These are phyloP conservation scores for Aspergillus ruber DNA, from an alignment of 2,329 filamentous ascomycete genomes.

Conservation along the genomic window DNA sequence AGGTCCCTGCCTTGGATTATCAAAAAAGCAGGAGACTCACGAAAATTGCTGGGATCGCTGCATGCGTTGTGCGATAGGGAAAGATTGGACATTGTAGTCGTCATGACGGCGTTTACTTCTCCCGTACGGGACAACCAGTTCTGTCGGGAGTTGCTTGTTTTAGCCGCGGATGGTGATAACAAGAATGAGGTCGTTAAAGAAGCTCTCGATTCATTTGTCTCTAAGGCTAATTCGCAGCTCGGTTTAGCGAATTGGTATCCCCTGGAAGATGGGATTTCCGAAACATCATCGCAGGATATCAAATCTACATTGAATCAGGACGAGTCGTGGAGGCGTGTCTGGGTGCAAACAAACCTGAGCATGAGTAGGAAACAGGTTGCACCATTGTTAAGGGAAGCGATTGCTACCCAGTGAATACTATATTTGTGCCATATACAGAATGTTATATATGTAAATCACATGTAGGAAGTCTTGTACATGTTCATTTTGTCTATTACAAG, in stretches of 20 bases:
- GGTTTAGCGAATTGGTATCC: constrained; percentile 29
- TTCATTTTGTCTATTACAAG: no score
- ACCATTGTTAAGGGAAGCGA: constrained; percentile 49
- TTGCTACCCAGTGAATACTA: constrained; percentile 18
- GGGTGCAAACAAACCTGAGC: constrained; percentile 51
- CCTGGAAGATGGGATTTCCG: constrained; percentile 12
- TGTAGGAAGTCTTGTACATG: no score
- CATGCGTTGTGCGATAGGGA: constrained; percentile 41
- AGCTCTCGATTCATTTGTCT: constrained; percentile 42
- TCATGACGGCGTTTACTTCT: constrained; percentile 54
- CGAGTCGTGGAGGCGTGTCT: constrained; percentile 42
- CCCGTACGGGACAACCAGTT: constrained; percentile 35
- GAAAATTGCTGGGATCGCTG: constrained; percentile 37
- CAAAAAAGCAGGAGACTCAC: constrained; percentile 37
- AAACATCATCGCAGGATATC: constrained; percentile 10
- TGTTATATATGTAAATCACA: background rate
- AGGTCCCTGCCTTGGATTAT: constrained; percentile 50
- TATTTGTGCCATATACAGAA: background rate
- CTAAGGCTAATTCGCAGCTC: constrained; percentile 39
- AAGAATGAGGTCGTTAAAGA: constrained; percentile 21
- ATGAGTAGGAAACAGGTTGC: constrained; percentile 60
- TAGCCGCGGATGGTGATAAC: constrained; percentile 32
- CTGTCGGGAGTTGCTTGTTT: constrained; percentile 48
- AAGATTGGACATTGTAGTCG: constrained; percentile 47
- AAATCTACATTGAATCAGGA: constrained; percentile 10